phyloP scores from a whole-genome alignment of 2,329 filamentous ascomycete genomes.

The Colletotrichum scovillei region DNA sequence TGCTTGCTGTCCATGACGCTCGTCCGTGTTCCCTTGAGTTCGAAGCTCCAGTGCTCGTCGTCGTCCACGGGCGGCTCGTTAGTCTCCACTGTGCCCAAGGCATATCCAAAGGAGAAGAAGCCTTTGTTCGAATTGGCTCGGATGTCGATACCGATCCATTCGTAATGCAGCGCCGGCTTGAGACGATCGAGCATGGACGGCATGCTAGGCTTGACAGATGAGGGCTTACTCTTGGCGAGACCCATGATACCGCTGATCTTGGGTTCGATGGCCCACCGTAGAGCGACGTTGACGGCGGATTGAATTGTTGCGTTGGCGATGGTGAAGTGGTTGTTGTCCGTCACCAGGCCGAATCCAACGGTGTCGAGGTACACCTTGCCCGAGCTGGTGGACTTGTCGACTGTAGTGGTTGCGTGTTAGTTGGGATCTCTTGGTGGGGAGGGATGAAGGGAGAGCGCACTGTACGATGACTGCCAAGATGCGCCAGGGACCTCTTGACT shows the following conservation, averaged over 20 bases:
- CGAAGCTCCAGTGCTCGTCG: slow-evolving; percentile 60
- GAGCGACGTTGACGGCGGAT: slow-evolving; percentile 56
- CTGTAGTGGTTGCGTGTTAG: slow-evolving; percentile 39
- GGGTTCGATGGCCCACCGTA: slow-evolving; percentile 54
- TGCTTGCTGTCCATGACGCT: slow-evolving; percentile 42
- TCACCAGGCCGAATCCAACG: slow-evolving; percentile 52
- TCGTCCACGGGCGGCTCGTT: slow-evolving; percentile 19
- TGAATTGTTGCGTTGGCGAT: slow-evolving; percentile 61
- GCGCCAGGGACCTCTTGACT: slow-evolving; percentile 53
- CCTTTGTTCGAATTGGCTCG: slow-evolving; percentile 25
- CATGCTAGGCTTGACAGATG: slow-evolving; percentile 55
- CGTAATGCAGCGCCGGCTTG: slow-evolving; percentile 49
- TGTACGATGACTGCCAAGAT: slow-evolving; percentile 62
- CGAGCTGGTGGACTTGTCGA: slow-evolving; percentile 56
- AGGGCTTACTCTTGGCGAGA: slow-evolving; percentile 58
- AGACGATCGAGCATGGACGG: slow-evolving; percentile 59
- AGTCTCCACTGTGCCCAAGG: slow-evolving; percentile 39
- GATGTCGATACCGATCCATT: slow-evolving; percentile 63
- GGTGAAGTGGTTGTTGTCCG: slow-evolving; percentile 44
- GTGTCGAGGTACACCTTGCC: slow-evolving; percentile 65
- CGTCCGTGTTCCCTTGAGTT: slow-evolving; percentile 56
- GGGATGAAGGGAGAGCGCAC: slow-evolving; percentile 52
- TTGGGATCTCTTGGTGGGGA: background rate
- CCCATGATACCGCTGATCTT: slow-evolving; percentile 64
- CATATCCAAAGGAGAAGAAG: slow-evolving; percentile 57